phyloP scores from a whole-genome alignment of 257 asterid genomes.

The Nicotiana noctiflora region DNA sequence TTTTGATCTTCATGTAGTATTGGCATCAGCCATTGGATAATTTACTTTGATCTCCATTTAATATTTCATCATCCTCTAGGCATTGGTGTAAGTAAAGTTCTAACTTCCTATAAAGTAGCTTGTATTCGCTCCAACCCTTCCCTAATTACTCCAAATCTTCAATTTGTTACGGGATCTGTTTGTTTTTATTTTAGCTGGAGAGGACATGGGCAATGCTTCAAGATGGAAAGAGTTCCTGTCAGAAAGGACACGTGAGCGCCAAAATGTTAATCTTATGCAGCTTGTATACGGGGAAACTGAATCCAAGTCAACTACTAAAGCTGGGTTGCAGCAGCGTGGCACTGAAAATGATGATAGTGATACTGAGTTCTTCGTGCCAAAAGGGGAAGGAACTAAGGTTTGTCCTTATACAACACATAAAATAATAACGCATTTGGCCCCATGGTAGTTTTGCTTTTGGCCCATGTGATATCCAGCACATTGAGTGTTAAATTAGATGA shows the following conservation, averaged over 20 bases:
- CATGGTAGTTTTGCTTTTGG: not conserved
- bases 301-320: slow-evolving; percentile 24
- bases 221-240: slow-evolving; percentile 81
- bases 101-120: not conserved
- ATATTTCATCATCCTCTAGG: not conserved
- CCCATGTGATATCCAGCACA: not conserved
- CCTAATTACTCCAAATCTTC: not conserved
- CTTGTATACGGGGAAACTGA: slow-evolving; percentile 75
- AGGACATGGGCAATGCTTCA: slow-evolving; percentile 59
- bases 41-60: not conserved
- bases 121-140: not conserved
- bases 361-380: slow-evolving; percentile 73
- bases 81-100: not conserved
- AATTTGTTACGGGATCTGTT: not conserved
- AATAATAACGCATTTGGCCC: not conserved
- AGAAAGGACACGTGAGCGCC: slow-evolving; percentile 58
- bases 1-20: not conserved
- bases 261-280: slow-evolving; percentile 66
- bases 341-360: slow-evolving; percentile 52
- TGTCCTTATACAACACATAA: slow-evolving; percentile 1
- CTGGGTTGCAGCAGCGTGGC: slow-evolving; percentile 24
- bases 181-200: slow-evolving; percentile 34
- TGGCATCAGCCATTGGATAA: not conserved
- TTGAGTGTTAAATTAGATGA: not conserved
- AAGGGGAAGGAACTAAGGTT: slow-evolving; percentile 88